Base-by-base conservation (phyloP, 1,284 basidiomycete genomes). In the Athelia psychrophila region DNA sequence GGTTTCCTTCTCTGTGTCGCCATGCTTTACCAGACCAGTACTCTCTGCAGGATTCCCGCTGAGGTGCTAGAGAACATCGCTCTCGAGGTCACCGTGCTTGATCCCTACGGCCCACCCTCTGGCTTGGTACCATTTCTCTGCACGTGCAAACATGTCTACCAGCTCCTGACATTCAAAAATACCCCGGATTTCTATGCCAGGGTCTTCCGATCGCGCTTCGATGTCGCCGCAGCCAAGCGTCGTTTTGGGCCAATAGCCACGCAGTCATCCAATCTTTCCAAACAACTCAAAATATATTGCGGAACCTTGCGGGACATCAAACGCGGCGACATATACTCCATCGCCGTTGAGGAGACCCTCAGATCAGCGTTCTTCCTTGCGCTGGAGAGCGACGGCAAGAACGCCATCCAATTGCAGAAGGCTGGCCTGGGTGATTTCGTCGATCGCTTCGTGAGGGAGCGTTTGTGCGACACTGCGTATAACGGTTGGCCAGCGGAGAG, bases 351-450 rank as follows among this genome's bases (percentile, higher is more conserved):
- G 18, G n/a, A 42, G 64, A 51, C 55, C 62, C 5, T 89, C 12
- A 82, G 80, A 73, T 71, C 71, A 0, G 73, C 79, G 0, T 85
- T 83, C 56, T 60, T 88, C 49, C 83, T 92, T 78, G 64, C 88
- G 59, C 68, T 83, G 6, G 90, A 92, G 61, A 86, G 89, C 71
- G 85, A 93, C 64, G 88, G 86, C 27, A 81, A 79, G 66, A 93
- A 93, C 63, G 67, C 76, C 23, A 66, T 61, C 2, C 86, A 87
- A 63, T 76, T 92, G 47, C 70, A 79, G 49, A 71, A 70, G 44
- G 83, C 77, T 0, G 74, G 77, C 8, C 67, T 83, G 5, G 70
- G 74, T 36, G 55, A 56, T 12, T 79, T 81, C 51, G 70, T 80
- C n/a, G 71, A 78, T 49, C 35, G 55, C 0, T 80, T 76, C 54